Base-by-base conservation (phyloP, 345 rosid species). In the Gossypium longicalyx region DNA sequence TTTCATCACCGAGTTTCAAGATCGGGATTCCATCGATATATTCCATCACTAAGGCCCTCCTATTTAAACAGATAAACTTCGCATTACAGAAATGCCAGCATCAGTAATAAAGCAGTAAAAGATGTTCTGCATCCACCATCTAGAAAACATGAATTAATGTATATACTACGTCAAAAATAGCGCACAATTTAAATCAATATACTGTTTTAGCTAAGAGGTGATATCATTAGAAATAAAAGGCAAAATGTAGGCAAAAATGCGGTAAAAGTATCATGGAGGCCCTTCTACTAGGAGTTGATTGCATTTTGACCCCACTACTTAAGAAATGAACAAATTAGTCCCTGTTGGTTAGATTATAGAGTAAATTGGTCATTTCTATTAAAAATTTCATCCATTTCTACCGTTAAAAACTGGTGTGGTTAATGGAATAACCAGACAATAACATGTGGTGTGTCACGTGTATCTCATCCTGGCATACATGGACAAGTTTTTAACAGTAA, bases 1-100 rank as follows among this genome's bases (percentile, higher is more conserved):
- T 90, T 85, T 91, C 98, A 77, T 93, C 90, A 75, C 96, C 90
- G 60, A 95, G 91, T 77, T 91, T 93, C 81, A 91, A 84, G 80
- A 94, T 93, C 17, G 99, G 99, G 79, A 89, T 85, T 53, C 99
- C 98, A 79, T 93, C 89, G 12, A 94, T 91, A 83, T 86, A 92
- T 76, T 94, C 98, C 98, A 94, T 94, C 77, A 93, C 90, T 51
- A 95, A 77, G 60, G 83, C 93, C 81, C 85, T 93, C 93, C 98
- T 95, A 81, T 74, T 20, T 2, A 72, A 58, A 80, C 47, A 77
- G 59, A 51, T 16, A 65, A 73, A 56, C 52, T 48, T 49, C 34
- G 10, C 9, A 22, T 70, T 51, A 74, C 49, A 41, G 4, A 57
- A 65, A 54, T 75, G 64, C 61, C 49, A 74, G 22, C 56, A 73